These are phyloP conservation scores for Bipolaris zeicola DNA, from an alignment of 2,329 filamentous ascomycete species.

Conservation along the genomic window DNA sequence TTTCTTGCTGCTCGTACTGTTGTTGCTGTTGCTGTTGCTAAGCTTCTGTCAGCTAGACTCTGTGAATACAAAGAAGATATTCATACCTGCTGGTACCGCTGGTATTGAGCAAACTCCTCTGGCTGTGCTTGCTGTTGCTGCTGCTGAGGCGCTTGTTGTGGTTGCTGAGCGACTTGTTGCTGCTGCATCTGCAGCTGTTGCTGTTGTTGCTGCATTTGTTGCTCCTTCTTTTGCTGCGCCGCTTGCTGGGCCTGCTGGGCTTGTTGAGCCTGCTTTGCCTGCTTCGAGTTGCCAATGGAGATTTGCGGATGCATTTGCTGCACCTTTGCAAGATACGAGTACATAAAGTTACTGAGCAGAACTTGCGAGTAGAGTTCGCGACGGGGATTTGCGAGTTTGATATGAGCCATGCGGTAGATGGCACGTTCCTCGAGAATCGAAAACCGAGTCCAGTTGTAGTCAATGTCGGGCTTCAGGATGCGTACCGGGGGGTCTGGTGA, in stretches of 20 bases:
- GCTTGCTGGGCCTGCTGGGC: slow-evolving; percentile 56
- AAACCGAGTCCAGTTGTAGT: slow-evolving; percentile 96
- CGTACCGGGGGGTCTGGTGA: slow-evolving; percentile 78
- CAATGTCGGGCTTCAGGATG: slow-evolving; percentile 80
- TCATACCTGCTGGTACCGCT: slow-evolving; percentile 46
- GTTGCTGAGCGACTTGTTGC: slow-evolving; percentile 26
- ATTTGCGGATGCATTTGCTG: slow-evolving; percentile 98
- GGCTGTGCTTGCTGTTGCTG: slow-evolving; percentile 32
- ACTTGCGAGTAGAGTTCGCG: slow-evolving; percentile 93
- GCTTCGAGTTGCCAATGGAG: slow-evolving; percentile 79
- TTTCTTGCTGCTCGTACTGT: slow-evolving; percentile 30
- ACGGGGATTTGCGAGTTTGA: slow-evolving; percentile 96
- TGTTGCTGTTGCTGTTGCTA: slow-evolving; percentile 20
- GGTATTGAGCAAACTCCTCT: slow-evolving; percentile 50
- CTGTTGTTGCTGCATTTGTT: slow-evolving; percentile 50
- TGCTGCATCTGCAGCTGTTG: slow-evolving; percentile 36
- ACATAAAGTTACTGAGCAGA: slow-evolving; percentile 98
- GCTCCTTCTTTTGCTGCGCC: slow-evolving; percentile 48
- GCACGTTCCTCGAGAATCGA: slow-evolving; percentile 94
- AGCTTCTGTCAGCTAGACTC: neutral
- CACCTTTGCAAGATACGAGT: slow-evolving; percentile 96
- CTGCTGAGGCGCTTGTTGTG: slow-evolving; percentile 44
- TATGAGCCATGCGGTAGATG: slow-evolving; percentile 98
- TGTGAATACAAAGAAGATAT: no score
- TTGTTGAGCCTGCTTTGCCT: slow-evolving; percentile 70